These are phyloP conservation scores for Globisporangium irregulare DNA, from an alignment of 352 stramenopile species.

Conservation along the genomic window DNA sequence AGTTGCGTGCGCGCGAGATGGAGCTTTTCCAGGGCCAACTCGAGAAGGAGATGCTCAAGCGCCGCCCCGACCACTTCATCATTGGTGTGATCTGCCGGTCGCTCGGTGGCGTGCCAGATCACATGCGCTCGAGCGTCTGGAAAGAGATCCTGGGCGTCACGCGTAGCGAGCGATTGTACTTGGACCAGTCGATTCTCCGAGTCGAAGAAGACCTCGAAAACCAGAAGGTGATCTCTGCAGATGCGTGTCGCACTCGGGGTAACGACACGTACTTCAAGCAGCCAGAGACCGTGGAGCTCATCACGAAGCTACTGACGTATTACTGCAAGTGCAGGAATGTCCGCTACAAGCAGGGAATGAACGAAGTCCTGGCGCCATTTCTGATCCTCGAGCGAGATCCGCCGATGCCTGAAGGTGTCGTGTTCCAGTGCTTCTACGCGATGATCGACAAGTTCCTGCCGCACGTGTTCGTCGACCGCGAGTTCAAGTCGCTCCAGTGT, in stretches of 20 bases:
- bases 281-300: conserved; percentile 64
- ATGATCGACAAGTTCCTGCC: conserved; percentile 88
- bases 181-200: conserved; percentile 69
- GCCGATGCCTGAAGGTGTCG: conserved; percentile 52
- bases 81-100: conserved; percentile 66
- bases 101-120: conserved; percentile 55
- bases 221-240: conserved; percentile 88
- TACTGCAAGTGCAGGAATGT: conserved; percentile 91
- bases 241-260: conserved; percentile 80
- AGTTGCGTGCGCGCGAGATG: conserved; percentile 10
- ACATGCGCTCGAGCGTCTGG: conserved; percentile 66
- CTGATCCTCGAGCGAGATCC: conserved; percentile 61
- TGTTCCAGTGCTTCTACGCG: conserved; percentile 89
- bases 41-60: conserved; percentile 62
- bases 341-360: conserved; percentile 94
- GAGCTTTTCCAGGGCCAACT: conserved; percentile 38
- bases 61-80: conserved; percentile 68
- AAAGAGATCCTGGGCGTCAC: conserved; percentile 75
- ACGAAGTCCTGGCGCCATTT: conserved; percentile 92
- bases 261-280: conserved; percentile 78
- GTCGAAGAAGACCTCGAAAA: conserved; percentile 88
- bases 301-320: conserved; percentile 89
- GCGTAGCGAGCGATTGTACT: conserved; percentile 49
- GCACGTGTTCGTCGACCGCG: conserved; percentile 85
- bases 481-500: conserved; percentile 91